These are phyloP conservation scores for Colletotrichum sansevieriae DNA, from an alignment of 2,329 filamentous ascomycete genomes.

Conservation along the genomic window DNA sequence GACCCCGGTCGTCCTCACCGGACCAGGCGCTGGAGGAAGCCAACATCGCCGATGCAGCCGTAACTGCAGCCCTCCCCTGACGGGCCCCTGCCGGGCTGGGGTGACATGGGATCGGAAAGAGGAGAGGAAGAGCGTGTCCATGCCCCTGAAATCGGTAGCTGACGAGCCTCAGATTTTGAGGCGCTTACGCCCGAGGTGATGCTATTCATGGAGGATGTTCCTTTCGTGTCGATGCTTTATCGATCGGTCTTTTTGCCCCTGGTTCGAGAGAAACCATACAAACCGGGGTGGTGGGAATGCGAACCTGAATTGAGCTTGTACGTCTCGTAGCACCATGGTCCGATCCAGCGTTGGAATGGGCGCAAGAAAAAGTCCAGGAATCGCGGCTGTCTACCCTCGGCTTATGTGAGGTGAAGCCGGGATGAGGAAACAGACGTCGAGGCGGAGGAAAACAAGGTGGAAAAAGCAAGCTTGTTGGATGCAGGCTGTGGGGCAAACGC, in stretches of 20 bases:
- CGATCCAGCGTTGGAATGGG: background rate
- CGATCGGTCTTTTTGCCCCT: conserved; percentile 10
- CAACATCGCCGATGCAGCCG: conserved; percentile 11
- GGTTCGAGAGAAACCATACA: background rate
- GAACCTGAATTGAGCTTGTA: background rate
- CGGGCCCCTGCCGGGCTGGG: conserved; percentile 19
- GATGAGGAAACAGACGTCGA: conserved; percentile 13
- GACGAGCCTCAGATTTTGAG: conserved; percentile 1
- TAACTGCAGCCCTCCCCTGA: conserved; percentile 13
- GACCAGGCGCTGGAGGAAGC: conserved; percentile 11
- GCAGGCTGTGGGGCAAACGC: conserved; percentile 7
- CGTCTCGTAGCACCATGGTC: background rate
- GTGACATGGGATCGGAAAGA: background rate
- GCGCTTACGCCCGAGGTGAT: conserved; percentile 35
- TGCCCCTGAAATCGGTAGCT: conserved; percentile 14
- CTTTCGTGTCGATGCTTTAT: background rate
- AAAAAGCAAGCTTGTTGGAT: conserved; percentile 21
- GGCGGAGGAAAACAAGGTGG: conserved; percentile 8
- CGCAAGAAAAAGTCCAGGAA: background rate
- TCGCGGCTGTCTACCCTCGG: background rate
- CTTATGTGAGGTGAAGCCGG: conserved; percentile 5
- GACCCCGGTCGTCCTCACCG: background rate
- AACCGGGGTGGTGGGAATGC: background rate
- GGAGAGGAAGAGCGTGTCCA: background rate
- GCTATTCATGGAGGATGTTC: conserved; percentile 18